phyloP scores from a whole-genome alignment of 768 basidiomycete genomes.

The Cystofilobasidium bisporidii region DNA sequence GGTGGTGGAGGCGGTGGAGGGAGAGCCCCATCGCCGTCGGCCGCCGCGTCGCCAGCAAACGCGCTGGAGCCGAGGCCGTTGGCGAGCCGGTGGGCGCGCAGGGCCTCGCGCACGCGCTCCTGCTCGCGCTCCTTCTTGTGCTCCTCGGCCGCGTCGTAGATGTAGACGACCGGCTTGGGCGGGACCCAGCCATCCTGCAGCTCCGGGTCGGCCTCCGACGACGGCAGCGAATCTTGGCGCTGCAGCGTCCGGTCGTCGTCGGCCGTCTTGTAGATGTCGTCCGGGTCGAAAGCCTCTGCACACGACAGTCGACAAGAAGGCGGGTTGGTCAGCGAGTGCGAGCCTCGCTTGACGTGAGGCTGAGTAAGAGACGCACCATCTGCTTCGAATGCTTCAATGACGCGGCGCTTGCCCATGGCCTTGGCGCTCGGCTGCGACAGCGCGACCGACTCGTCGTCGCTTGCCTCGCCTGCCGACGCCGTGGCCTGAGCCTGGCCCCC shows the following conservation, averaged over 20 bases:
- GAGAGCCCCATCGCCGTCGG: neutral
- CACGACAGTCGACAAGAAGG: too few species aligned
- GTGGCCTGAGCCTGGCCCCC: neutral
- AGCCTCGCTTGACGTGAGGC: neutral
- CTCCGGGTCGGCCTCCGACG: conserved; percentile 12
- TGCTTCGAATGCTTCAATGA: conserved; percentile 23
- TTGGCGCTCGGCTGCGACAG: conserved; percentile 11
- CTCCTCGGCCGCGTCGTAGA: conserved; percentile 28
- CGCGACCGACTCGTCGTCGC: neutral
- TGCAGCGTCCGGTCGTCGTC: conserved; percentile 5
- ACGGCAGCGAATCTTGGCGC: conserved; percentile 5
- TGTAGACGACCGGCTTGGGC: conserved; percentile 15
- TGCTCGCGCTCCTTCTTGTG: conserved; percentile 19
- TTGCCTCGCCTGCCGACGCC: neutral
- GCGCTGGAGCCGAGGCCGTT: conserved; percentile 14
- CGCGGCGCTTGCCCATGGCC: conserved; percentile 24
- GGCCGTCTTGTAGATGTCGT: conserved; percentile 27
- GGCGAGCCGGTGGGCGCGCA: neutral
- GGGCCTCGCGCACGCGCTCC: conserved; percentile 15
- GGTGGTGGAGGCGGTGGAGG: conserved; percentile 13
- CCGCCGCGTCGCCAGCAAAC: conserved; percentile 5
- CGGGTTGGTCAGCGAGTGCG: neutral
- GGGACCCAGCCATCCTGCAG: conserved; percentile 25
- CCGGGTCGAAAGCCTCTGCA: conserved; percentile 27
- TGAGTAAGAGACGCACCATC: neutral